A percentile compares a stretch with the other conserved stretches of the same genome.
Evolutionary conservation across 1,284 basidiomycete species (phyloP).

Genomic region (Leccinum glutinopallens): DNA sequence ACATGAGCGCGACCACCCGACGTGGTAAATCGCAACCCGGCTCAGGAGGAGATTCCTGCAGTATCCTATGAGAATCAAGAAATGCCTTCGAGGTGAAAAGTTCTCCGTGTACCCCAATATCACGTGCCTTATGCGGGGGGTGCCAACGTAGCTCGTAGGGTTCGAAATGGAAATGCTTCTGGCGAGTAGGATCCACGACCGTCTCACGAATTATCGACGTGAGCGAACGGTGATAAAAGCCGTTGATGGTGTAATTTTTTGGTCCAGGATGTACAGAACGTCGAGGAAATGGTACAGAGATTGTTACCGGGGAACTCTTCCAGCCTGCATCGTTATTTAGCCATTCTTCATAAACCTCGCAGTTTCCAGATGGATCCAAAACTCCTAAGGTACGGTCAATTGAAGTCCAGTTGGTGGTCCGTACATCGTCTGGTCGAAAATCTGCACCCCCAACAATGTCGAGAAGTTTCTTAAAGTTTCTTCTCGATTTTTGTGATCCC

Average conservation of each 20-base stretch:
- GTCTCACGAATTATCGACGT: not conserved
- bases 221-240: not conserved
- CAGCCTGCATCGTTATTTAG: not conserved
- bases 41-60: constrained; percentile 1
- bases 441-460: not conserved
- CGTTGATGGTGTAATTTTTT: not conserved
- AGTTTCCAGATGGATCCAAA: not conserved
- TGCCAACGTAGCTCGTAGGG: not conserved
- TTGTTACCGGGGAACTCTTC: not conserved
- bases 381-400: constrained; percentile 1
- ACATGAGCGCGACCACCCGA: constrained; percentile 1
- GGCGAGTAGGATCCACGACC: not conserved
- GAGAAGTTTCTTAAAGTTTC: not conserved
- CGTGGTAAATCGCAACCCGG: not conserved
- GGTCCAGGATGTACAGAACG: not conserved
- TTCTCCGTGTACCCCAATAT: not conserved
- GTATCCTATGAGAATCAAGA: not conserved
- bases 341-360: not conserved
- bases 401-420: not conserved
- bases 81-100: not conserved
- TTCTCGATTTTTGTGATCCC: not conserved
- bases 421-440: not conserved
- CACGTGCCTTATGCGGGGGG: not conserved
- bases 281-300: not conserved
- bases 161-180: not conserved